phyloP scores from a whole-genome alignment of 2,329 filamentous ascomycete species.

The Monilinia fructicola region DNA sequence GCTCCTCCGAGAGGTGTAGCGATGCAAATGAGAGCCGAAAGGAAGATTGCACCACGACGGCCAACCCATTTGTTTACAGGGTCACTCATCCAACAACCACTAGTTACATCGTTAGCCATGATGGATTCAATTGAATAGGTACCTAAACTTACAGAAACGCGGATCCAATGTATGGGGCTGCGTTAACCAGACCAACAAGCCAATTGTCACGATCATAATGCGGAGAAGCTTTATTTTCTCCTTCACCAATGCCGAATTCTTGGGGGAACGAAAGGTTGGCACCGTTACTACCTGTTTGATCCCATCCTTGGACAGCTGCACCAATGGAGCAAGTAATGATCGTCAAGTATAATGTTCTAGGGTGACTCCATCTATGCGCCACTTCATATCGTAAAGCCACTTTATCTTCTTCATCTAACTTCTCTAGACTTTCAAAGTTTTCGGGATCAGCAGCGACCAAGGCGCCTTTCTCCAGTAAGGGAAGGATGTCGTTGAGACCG shows the following conservation, averaged over 20 bases:
- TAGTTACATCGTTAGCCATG: constrained; percentile 44
- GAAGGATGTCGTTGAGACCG: constrained; percentile 57
- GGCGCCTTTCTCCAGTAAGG: constrained; percentile 65
- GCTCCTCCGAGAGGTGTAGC: constrained; percentile 58
- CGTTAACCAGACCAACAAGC: constrained; percentile 60
- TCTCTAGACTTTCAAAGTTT: constrained; percentile 59
- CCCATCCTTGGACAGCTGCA: constrained; percentile 56
- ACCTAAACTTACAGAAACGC: constrained; percentile 40
- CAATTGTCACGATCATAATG: constrained; percentile 40
- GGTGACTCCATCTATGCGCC: constrained; percentile 66
- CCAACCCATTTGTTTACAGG: constrained; percentile 63
- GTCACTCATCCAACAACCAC: constrained; percentile 67
- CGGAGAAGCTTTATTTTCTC: constrained; percentile 19
- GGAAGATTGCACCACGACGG: constrained; percentile 69
- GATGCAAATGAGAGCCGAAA: constrained; percentile 62
- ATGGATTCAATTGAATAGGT: constrained; percentile 22
- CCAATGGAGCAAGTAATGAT: constrained; percentile 67
- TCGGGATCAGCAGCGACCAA: constrained; percentile 70
- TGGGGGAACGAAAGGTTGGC: constrained; percentile 44
- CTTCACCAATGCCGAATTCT: constrained; percentile 51
- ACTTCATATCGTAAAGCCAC: constrained; percentile 60
- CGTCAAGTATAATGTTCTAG: constrained; percentile 62
- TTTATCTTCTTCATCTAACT: constrained; percentile 60
- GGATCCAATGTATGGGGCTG: constrained; percentile 52
- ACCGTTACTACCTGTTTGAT: constrained; percentile 48